Evolutionary conservation across 345 rosid genomes (phyloP), one percentile per base, ranked within the genome.

Genomic region (Pistacia vera): DNA sequence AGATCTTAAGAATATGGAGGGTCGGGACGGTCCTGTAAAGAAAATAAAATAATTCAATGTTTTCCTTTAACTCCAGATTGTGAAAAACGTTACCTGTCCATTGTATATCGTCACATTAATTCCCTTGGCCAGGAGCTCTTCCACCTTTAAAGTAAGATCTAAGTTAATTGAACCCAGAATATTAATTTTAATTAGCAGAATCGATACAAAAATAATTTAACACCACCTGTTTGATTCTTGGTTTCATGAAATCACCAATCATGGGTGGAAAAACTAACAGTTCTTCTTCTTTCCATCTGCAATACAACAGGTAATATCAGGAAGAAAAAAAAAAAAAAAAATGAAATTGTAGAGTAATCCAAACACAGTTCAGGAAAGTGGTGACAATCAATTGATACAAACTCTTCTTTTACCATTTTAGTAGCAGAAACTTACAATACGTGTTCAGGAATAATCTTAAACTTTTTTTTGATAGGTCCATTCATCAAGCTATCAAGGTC

Each of bases 161-260:
- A 49, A 49, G 33, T 30, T 30, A 30, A 49, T 49, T 49, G 16
- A 49, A 49, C 54, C 1, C 11, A 9, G 12, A 11, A 8, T 9
- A 3, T 8, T 9, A 9, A 49, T 49, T 49, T 62, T n/a, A 30
- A 12, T 62, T 62, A 12, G 11, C 17, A 9, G n/a, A 14, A 62
- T 7, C 13, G 35, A 14, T 14, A 11, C 13, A 22, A 61, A 60
- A 61, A 4, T 11, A 5, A 30, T 61, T 4, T 22, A 9, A 9
- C 11, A 18, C 12, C 77, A 83, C 88, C 86, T 87, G 86, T 62
- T 75, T 38, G 52, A 85, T 87, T 75, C 88, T 87, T 12, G 81
- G 88, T 67, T 73, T 83, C 88, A 81, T 85, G 74, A 85, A 81
- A 44, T 87, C 88, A 4, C 85, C 90, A 1, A 0, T 1, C 81